phyloP scores from a whole-genome alignment of 345 rosid species.

The Carallia brachiata region DNA sequence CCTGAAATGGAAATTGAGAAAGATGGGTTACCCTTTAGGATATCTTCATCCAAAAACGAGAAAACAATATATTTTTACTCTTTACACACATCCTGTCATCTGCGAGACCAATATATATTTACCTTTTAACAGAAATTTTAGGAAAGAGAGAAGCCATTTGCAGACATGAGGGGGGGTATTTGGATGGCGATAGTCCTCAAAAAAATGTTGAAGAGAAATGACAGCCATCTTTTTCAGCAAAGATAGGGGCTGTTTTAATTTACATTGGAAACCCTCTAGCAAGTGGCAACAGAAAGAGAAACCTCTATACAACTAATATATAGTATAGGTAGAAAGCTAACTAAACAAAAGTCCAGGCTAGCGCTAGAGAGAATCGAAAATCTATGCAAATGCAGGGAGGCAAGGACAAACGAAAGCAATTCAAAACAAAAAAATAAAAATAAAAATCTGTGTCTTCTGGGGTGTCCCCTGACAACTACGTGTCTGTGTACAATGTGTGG shows the following conservation, averaged over 20 bases:
- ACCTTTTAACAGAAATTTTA: constrained; percentile 21
- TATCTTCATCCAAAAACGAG: neutral
- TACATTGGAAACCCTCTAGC: neutral
- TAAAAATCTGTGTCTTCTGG: constrained; percentile 41
- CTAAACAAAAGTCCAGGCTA: constrained; percentile 12
- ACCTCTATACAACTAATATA: neutral
- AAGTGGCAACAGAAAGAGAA: constrained; percentile 12
- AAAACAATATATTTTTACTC: neutral
- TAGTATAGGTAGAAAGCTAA: constrained; percentile 8
- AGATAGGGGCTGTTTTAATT: neutral
- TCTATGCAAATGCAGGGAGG: constrained; percentile 1
- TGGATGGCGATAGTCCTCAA: constrained; percentile 36
- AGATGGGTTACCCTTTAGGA: no score
- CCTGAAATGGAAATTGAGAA: no score
- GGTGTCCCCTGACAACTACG: constrained; percentile 43
- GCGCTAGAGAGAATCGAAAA: constrained; percentile 15
- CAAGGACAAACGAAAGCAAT: constrained; percentile 27
- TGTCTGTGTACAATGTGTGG: constrained; percentile 27
- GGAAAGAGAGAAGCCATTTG: constrained; percentile 17
- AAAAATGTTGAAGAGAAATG: constrained; percentile 22
- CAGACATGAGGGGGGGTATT: constrained; percentile 1
- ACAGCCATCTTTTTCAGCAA: constrained; percentile 34
- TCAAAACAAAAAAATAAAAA: constrained; percentile 17
- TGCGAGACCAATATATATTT: constrained; percentile 11
- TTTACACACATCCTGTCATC: constrained; percentile 22